phyloP scores from a whole-genome alignment of 1,284 basidiomycete species.

The Tilletia setariae region DNA sequence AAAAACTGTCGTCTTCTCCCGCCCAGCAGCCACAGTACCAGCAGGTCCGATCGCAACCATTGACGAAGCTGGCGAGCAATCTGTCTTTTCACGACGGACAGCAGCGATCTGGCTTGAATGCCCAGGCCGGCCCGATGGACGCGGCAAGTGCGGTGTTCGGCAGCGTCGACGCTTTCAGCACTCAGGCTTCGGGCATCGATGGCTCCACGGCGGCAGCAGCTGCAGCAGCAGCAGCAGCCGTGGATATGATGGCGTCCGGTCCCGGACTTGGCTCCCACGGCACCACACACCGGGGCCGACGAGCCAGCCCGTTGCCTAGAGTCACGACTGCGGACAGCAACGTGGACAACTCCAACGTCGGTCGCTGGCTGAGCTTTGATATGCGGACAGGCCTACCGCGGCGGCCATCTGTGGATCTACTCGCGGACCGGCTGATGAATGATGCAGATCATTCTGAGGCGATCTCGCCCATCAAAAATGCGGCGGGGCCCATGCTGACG shows the following conservation, averaged over 20 bases:
- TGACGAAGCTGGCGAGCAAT: constrained; percentile 9
- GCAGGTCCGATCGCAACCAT: neutral
- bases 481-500: no score
- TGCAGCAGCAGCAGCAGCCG: no score
- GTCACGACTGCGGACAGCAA: neutral
- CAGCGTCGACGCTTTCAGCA: neutral
- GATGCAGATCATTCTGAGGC: no score
- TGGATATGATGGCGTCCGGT: neutral
- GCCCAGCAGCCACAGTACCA: neutral
- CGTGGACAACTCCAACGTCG: neutral
- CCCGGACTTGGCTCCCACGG: constrained; percentile 3
- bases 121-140: no score
- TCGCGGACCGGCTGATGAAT: no score
- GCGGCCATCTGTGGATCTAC: no score
- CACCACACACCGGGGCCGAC: neutral
- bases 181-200: no score
- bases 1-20: no score
- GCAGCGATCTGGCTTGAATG: no score
- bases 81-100: no score
- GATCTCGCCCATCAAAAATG: no score
- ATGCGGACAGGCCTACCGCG: constrained; percentile 1
- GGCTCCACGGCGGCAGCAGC: no score
- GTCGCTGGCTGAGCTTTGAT: neutral
- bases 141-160: neutral
- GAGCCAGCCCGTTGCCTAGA: neutral